phyloP scores from a whole-genome alignment of 345 rosid species.

The Aquilaria sinensis region DNA sequence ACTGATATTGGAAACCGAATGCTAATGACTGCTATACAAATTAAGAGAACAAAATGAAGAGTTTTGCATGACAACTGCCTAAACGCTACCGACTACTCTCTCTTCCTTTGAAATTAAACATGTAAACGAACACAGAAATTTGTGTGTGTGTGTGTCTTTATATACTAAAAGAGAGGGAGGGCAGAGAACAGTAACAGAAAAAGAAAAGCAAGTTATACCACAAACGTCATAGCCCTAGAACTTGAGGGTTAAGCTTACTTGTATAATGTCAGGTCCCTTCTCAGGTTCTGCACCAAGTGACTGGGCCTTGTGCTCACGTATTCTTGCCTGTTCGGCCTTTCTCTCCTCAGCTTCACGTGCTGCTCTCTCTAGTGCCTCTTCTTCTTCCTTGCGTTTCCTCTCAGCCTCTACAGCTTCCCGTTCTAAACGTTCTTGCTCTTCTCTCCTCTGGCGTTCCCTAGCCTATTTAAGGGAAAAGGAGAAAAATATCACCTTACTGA shows the following conservation, averaged over 20 bases:
- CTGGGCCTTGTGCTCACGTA: conserved; percentile 80
- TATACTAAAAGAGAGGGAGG: background rate
- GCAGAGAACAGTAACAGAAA: background rate
- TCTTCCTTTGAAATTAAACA: too few species aligned
- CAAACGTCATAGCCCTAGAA: background rate
- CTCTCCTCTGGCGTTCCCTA: conserved; percentile 77
- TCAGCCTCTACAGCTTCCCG: conserved; percentile 96
- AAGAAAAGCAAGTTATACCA: too few species aligned
- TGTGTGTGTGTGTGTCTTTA: too few species aligned
- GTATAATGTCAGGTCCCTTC: conserved; percentile 84
- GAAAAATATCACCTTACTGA: too few species aligned
- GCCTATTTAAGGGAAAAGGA: conserved; percentile 30
- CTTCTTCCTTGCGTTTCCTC: conserved; percentile 81
- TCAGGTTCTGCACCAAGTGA: conserved; percentile 89
- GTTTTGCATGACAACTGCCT: too few species aligned
- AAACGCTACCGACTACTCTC: too few species aligned
- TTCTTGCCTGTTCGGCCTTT: conserved; percentile 69
- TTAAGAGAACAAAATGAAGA: background rate
- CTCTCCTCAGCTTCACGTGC: conserved; percentile 84
- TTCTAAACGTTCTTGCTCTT: conserved; percentile 78
- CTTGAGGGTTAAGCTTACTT: conserved; percentile 35
- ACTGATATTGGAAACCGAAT: background rate
- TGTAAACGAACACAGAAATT: too few species aligned
- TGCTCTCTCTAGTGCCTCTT: conserved; percentile 81
- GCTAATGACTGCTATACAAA: background rate